Base-by-base conservation (phyloP, 2,329 filamentous ascomycete genomes). In the Clonostachys chloroleuca region DNA sequence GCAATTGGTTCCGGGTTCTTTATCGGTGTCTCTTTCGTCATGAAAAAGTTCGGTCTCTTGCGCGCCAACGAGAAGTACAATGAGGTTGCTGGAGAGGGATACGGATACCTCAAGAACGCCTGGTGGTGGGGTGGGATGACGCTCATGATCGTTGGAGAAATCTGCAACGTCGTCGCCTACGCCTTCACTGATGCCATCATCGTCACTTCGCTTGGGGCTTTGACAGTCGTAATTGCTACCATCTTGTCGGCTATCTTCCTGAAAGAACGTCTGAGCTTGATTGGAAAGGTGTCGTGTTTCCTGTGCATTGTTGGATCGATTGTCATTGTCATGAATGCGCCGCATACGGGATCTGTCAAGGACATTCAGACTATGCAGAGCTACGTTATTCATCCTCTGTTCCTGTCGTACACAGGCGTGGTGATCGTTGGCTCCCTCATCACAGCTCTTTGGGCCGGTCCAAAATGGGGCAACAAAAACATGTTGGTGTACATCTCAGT, bases 401-500 rank as follows among this genome's bases (percentile, higher is more conserved):
- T 97, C 60, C 72, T 97, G 53, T 79, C 77, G 41, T 99, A 94
- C 63, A 81, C 89, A 0, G 92, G 92, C 34, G 77, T 96, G 42
- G 79, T 97, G 53, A 79, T 97, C 35, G 60, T 94, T 20, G 89
- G 84, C 1, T 87, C 83, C 49, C 58, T 72, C 12, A 79, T 91
- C 51, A 81, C 87, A 35, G 90, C 90, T 1, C 68, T 94, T 43
- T 97, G 86, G 78, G 84, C 81, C 40, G 94, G 83, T 0, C 94
- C 94, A 14, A 80, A 86, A 58, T 99, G 92, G 63, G 94, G 92
- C 43, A 96, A 95, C 72, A 92, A 90, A 77, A 92, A 88, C 60
- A 97, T 99, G 94, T 78, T 99, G 65, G 91, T 97, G 34, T 97
- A 99, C 68, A 83, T 99, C 56, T 92, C 87, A 56, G 92, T 99